A percentile compares a stretch with the other conserved stretches of the same genome.
These are phyloP conservation scores for Tinospora cordifolia DNA, from an alignment of 164 flowering plant genomes.

Conservation along the genomic window DNA sequence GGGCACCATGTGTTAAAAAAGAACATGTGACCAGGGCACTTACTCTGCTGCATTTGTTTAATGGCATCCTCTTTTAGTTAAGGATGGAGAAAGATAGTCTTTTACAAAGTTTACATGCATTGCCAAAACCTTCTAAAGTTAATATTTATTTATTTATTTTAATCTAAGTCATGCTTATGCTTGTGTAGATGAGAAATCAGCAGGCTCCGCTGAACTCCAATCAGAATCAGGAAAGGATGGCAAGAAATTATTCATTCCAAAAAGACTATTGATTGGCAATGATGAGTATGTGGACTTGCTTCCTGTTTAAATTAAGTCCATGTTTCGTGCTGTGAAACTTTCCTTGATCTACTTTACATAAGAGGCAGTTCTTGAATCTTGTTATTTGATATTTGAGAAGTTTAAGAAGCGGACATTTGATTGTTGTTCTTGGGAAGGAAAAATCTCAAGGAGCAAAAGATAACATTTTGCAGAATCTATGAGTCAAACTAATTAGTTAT, in stretches of 20 bases:
- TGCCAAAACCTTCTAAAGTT: not conserved
- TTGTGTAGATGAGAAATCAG: constrained; percentile 42
- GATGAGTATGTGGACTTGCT: constrained; percentile 60
- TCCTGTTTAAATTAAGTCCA: constrained; percentile 9
- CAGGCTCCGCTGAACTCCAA: constrained; percentile 24
- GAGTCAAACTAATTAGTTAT: not conserved
- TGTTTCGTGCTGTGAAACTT: not conserved
- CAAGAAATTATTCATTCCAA: constrained; percentile 55
- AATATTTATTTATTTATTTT: not conserved
- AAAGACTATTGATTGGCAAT: constrained; percentile 74
- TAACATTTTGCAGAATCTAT: not conserved
- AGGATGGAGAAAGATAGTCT: not conserved
- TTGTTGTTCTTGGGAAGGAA: not conserved
- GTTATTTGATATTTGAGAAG: not conserved
- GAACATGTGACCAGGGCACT: not conserved
- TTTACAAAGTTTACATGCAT: not conserved
- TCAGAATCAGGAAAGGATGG: constrained; percentile 29
- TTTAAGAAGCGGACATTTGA: not conserved
- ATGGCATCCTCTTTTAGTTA: not conserved
- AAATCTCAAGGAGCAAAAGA: not conserved
- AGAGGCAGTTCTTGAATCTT: not conserved
- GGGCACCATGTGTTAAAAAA: no score
- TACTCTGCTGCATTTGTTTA: not conserved
- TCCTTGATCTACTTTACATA: not conserved
- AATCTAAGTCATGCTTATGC: not conserved